Base-by-base conservation (phyloP, 352 stramenopile species). In the Phytophthora ramorum region DNA sequence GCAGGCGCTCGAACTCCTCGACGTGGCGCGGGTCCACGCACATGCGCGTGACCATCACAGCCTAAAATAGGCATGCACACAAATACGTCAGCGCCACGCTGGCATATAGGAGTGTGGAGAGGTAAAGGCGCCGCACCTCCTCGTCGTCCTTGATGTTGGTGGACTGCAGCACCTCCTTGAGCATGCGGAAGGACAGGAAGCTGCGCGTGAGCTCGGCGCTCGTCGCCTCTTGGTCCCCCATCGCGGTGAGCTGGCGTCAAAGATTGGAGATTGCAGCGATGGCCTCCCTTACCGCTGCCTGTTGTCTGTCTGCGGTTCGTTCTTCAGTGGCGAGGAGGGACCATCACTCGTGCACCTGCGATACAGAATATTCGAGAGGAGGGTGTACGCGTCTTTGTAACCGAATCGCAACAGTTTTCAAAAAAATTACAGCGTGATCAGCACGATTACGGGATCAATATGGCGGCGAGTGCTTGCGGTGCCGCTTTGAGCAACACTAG, bases 11-110 rank as follows among this genome's bases (percentile, higher is more conserved):
- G 64, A 93, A 93, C 44, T 93, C 85, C 54, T 90, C 82, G 5
- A 91, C 72, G 55, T 91, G 83, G 24, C 81, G 81, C 46, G 81
- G 75, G 49, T 92, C 81, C 28, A 94, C 85, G 28, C 73, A 81
- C 85, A 94, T 94, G 54, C 83, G 85, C 51, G 85, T 94, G 19
- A 94, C 79, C 85, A 94, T 90, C 16, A 92, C 82, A 0, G 85
- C 83, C 85, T 93, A 57, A 24, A 58, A 57, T 51, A 53, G 4
- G 41, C 19, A 43, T 13, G 17, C n/a, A 40, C 13, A 50, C 12
- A 38, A 6, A 22, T 32, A 40, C 2, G 28, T 46, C 26, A 59
- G 10, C 30, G 14, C 10, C 8, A 5, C 56, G 14, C 35, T 26
- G 26, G 20, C 38, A 46, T 30, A 43, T 24, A 40, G 26, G n/a